These are phyloP conservation scores for Phaeosphaeria sp. DNA, from an alignment of 2,329 filamentous ascomycete genomes.

Conservation along the genomic window DNA sequence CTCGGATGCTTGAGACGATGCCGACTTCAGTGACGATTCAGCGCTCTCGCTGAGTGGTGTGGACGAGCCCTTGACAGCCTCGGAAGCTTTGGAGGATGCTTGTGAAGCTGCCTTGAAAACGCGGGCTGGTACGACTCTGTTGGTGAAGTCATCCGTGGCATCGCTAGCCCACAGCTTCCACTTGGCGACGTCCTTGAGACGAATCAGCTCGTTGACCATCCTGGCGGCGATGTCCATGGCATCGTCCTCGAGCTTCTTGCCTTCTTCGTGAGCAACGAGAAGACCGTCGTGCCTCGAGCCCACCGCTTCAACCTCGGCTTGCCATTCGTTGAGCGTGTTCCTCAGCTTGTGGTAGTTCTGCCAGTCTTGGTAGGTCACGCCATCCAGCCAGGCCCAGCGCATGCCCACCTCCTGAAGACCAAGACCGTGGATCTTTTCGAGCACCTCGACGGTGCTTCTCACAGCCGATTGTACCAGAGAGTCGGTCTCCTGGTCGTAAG, in stretches of 20 bases:
- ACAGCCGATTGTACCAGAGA: slow-evolving; percentile 73
- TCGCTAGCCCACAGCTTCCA: slow-evolving; percentile 85
- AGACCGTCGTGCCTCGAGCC: slow-evolving; percentile 77
- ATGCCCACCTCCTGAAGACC: slow-evolving; percentile 91
- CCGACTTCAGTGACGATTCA: slow-evolving; percentile 44
- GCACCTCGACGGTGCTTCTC: slow-evolving; percentile 80
- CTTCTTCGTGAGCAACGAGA: slow-evolving; percentile 69
- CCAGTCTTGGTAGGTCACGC: slow-evolving; percentile 97
- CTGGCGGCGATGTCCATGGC: slow-evolving; percentile 82
- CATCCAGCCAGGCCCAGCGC: slow-evolving; percentile 94
- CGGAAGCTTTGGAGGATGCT: slow-evolving; percentile 46
- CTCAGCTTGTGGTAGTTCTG: slow-evolving; percentile 90
- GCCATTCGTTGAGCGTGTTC: slow-evolving; percentile 83
- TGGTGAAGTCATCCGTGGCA: slow-evolving; percentile 78
- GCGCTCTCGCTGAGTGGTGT: slow-evolving; percentile 42
- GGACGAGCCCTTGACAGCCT: slow-evolving; percentile 42
- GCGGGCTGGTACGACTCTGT: slow-evolving; percentile 66
- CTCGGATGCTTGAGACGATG: slow-evolving; percentile 43
- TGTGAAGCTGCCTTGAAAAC: slow-evolving; percentile 56
- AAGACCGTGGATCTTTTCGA: slow-evolving; percentile 82
- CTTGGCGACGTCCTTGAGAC: slow-evolving; percentile 81
- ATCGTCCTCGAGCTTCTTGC: slow-evolving; percentile 73
- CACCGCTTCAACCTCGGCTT: slow-evolving; percentile 77
- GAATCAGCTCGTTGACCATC: slow-evolving; percentile 79
- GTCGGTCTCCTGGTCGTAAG: slow-evolving; percentile 74